Conservation (phyloP, 2,329 filamentous ascomycete genomes). For the Claviceps citrina region DNA sequence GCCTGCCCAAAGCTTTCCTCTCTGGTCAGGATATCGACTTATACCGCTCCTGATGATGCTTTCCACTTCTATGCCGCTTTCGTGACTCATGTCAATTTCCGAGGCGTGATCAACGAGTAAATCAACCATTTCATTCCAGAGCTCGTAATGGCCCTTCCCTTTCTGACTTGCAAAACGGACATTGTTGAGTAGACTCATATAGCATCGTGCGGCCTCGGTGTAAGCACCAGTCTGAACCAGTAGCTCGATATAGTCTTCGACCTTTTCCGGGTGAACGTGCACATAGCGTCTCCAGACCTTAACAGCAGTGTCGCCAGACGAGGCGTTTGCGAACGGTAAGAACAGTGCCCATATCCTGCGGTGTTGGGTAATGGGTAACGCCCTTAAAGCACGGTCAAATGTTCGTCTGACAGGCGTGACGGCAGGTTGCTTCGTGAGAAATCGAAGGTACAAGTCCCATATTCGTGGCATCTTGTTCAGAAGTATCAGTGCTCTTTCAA, state of each 20-base stretch:
- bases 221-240: conserved; percentile 68
- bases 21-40: conserved; percentile 76
- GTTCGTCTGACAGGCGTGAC: conserved; percentile 73
- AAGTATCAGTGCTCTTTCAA: conserved; percentile 80
- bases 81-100: conserved; percentile 65
- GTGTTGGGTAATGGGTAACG: conserved; percentile 86
- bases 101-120: conserved; percentile 80
- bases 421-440: conserved; percentile 80
- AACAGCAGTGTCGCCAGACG: conserved; percentile 76
- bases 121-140: conserved; percentile 97
- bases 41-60: conserved; percentile 88
- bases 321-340: conserved; percentile 77
- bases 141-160: conserved; percentile 85
- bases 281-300: conserved; percentile 93
- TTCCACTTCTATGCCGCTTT: conserved; percentile 77
- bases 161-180: conserved; percentile 81
- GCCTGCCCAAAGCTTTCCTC: conserved; percentile 88
- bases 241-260: conserved; percentile 88
- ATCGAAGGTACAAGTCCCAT: conserved; percentile 94
- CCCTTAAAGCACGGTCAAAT: conserved; percentile 83
- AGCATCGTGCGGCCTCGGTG: conserved; percentile 79
- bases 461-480: conserved; percentile 98
- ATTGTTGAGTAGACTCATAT: conserved; percentile 86
- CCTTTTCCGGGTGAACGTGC: conserved; percentile 89
- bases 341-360: conserved; percentile 91